Evolutionary conservation across 2,329 filamentous ascomycete genomes (phyloP).

Genomic region (Pleochaeta shiraiana): DNA sequence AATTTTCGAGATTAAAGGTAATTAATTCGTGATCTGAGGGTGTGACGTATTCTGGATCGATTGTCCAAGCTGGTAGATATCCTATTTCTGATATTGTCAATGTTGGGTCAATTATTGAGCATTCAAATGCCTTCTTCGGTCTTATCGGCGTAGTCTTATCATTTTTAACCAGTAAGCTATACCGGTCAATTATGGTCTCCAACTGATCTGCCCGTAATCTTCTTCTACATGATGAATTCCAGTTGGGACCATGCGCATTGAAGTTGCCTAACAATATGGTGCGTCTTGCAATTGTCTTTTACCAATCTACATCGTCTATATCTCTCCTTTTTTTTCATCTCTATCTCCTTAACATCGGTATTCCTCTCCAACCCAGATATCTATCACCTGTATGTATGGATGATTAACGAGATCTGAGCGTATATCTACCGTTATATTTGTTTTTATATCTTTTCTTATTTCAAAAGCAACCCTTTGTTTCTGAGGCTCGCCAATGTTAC

Average conservation of each 20-base stretch:
- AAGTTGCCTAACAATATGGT: too few species aligned
- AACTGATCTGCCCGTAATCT: background rate
- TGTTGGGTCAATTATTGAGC: background rate
- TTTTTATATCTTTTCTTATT: background rate
- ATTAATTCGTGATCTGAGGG: conserved; percentile 1
- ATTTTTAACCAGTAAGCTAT: background rate
- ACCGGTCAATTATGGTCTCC: background rate
- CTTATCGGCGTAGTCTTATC: background rate
- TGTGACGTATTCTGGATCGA: background rate
- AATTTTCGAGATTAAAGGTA: background rate
- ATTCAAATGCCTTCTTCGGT: background rate
- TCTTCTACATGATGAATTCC: background rate
- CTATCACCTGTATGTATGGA: background rate
- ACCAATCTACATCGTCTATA: too few species aligned
- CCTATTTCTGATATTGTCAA: background rate
- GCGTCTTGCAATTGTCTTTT: too few species aligned
- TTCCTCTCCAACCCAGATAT: background rate
- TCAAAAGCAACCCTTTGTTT: background rate
- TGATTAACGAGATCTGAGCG: background rate
- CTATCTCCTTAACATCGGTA: too few species aligned
- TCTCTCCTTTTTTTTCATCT: too few species aligned
- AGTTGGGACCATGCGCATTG: background rate
- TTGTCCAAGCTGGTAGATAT: background rate
- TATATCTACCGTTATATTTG: background rate
- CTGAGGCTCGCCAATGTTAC: background rate